Evolutionary conservation across 2,329 filamentous ascomycete species (phyloP), one percentile per base, ranked within the genome.

Genomic region (Trichoderma aggressivum): DNA sequence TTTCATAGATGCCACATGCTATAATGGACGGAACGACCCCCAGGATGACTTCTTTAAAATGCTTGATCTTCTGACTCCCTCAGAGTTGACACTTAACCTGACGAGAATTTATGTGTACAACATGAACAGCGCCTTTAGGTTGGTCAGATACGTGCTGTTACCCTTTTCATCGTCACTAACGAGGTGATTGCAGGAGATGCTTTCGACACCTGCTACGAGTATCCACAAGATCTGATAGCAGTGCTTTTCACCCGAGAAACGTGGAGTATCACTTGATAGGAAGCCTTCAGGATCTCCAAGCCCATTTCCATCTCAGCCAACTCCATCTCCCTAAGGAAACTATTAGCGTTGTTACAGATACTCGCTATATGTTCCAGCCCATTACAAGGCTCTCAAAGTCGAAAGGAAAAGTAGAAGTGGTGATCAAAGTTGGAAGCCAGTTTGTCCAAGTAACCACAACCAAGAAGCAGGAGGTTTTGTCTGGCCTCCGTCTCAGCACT

Each of bases 51-150:
- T 92, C 2, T 90, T 91, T 75, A 87, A 87, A 67, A 90, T 87
- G 75, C 80, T 91, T 10, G 89, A 91, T 75, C 80, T 87, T 12
- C 83, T 92, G 3, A 89, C 88, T 4, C 90, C 90, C 0, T 84
- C 84, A 0, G 90, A 92, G 75, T 78, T 92, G 58, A 84, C 86
- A 2, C 84, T 84, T 65, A 87, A 90, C 72, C 81, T 92, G 5
- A 83, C 86, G 1, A 84, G 89, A 47, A 84, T 91, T 53, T 92
- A 92, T 74, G 84, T 92, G 18, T 92, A 92, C 79, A 92, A 92
- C 76, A 92, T 92, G 89, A 92, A 92, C 75, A 91, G 88, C 76
- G 86, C 89, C 12, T 91, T 90, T 78, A 86, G 87, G 86, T 87
- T 80, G 73, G 82, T 70, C 28, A 61, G 26, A 53, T 10, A 28